phyloP scores from a whole-genome alignment of 768 basidiomycete genomes.

The Lentinula guzmanii region DNA sequence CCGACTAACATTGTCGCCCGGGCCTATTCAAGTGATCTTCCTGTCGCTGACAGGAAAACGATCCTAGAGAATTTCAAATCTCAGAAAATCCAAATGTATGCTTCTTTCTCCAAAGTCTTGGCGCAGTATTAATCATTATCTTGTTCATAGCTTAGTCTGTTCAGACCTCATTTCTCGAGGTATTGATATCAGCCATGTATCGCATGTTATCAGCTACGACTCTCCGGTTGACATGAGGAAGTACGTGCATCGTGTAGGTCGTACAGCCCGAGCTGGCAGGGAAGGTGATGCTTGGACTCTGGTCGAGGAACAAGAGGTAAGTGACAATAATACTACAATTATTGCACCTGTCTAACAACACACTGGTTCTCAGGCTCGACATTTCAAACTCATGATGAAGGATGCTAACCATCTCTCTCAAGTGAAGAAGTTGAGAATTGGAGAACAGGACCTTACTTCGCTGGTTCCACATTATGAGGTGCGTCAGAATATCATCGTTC shows the following conservation, averaged over 20 bases:
- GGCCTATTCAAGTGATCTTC: conserved; percentile 87
- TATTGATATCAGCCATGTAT: conserved; percentile 89
- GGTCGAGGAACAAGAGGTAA: conserved; percentile 92
- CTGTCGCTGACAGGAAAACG: conserved; percentile 60
- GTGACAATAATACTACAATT: neutral
- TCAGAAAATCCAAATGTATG: conserved; percentile 80
- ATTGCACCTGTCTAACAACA: too few relatives aligned
- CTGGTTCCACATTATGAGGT: conserved; percentile 68
- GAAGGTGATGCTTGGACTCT: conserved; percentile 89
- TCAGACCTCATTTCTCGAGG: conserved; percentile 96
- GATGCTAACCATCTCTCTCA: conserved; percentile 62
- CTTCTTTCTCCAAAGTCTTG: neutral
- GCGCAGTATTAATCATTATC: neutral
- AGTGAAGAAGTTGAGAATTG: conserved; percentile 63
- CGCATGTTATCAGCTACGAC: conserved; percentile 94
- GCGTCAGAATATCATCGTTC: conserved; percentile 7
- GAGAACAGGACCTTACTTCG: conserved; percentile 51
- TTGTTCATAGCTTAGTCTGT: conserved; percentile 71
- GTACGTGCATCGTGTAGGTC: conserved; percentile 95
- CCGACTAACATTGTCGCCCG: conserved; percentile 35
- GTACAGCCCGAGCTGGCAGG: conserved; percentile 91
- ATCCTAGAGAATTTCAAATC: conserved; percentile 79
- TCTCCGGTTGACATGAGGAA: conserved; percentile 96
- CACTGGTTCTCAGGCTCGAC: conserved; percentile 52
- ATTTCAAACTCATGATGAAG: conserved; percentile 82